Base-by-base conservation (phyloP, 768 basidiomycete genomes). In the Podaxis carcinomalis region DNA sequence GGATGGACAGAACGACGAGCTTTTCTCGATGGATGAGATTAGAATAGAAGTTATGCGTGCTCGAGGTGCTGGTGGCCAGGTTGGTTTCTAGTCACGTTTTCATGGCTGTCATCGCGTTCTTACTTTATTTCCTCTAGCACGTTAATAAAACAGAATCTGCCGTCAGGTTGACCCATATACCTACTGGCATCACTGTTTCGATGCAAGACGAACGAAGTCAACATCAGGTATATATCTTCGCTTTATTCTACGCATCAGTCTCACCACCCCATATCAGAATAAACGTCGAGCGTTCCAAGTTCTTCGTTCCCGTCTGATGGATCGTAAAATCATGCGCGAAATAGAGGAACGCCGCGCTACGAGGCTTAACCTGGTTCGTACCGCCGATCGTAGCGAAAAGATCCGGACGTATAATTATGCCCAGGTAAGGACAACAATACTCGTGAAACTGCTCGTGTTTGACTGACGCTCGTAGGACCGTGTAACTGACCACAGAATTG, bases 61-160 rank as follows among this genome's bases (percentile, higher is more conserved):
- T 0, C 80, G 93, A n/a, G 97, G 97, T 25, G 96, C 97, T 5
- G 97, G 97, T 49, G 96, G 97, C 14, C 95, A 97, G 80, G 93
- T 93, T 32, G 56, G 77, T 67, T 9, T 21, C 35, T 46, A 21
- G 35, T 21, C 5, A 46, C 21, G 23, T 23, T 23, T 40, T 13
- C 23, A 10, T n/a, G 19, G 3, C 51, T 40, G 57, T 19, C 56
- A 36, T 32, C 11, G 37, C 51, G 47, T 64, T 39, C 39, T 49
- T 10, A 56, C 50, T 32, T 39, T 37, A 50, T 19, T 39, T 49
- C 5, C 42, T 32, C 3, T 62, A 98, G 90, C 96, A 98, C 74
- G 97, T 98, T 68, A 99, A 99, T 76, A 93, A 90, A 80, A 98
- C 97, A 0, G 97, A 99, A 74, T 98, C 96, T 2, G 96, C 97